Percentiles rank a stretch among this genome's conserved stretches.
Evolutionary conservation across 73 alveolate species (phyloP).

Genomic region (Tetrahymena borealis): DNA sequence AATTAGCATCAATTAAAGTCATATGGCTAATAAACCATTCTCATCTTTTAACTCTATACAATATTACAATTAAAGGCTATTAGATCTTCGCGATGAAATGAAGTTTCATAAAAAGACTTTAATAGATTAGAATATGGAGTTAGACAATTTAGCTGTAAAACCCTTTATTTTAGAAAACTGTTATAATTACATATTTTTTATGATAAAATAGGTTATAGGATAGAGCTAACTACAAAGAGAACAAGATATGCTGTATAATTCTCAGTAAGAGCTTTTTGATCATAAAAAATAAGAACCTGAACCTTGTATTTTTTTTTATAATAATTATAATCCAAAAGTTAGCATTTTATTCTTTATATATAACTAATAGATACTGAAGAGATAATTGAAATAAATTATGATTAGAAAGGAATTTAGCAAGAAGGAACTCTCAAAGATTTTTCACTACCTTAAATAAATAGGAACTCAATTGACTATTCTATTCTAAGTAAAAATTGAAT

Average conservation of each 20-base stretch:
- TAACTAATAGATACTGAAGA: neutral
- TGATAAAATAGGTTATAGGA: neutral
- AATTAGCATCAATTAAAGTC: neutral
- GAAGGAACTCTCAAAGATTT: neutral
- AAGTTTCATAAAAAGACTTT: neutral
- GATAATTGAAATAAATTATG: neutral
- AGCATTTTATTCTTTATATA: neutral
- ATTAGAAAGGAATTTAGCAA: neutral
- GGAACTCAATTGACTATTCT: neutral
- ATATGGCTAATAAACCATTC: neutral
- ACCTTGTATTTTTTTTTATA: neutral
- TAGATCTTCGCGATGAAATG: neutral
- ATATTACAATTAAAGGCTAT: neutral
- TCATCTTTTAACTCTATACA: neutral
- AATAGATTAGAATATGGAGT: neutral
- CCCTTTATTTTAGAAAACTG: no score
- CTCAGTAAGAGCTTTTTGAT: neutral
- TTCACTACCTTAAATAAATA: neutral
- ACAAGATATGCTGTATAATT: neutral
- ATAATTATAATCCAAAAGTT: no score
- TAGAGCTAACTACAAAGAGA: neutral
- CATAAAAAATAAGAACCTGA: neutral
- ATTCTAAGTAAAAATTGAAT: neutral
- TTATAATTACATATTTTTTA: no score
- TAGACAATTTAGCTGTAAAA: neutral